These are phyloP conservation scores for Trametopsis cervina DNA, from an alignment of 768 basidiomycete species.

Conservation along the genomic window DNA sequence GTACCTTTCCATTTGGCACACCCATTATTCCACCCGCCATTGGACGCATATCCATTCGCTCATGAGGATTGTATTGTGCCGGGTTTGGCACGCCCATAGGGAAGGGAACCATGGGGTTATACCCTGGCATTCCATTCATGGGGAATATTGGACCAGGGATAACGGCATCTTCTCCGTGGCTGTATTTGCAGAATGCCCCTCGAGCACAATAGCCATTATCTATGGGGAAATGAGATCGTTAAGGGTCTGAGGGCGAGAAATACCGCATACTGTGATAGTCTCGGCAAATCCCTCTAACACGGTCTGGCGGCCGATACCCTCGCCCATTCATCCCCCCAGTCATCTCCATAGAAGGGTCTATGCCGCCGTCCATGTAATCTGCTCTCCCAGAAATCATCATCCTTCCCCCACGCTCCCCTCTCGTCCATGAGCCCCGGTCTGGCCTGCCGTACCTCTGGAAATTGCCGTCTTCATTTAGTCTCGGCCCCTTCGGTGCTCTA, in stretches of 20 bases:
- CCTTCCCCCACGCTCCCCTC: slow-evolving; percentile 27
- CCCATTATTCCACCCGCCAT: slow-evolving; percentile 24
- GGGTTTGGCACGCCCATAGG: slow-evolving; percentile 32
- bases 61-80: slow-evolving; percentile 69
- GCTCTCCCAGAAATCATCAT: slow-evolving; percentile 24
- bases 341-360: slow-evolving; percentile 26
- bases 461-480: slow-evolving; percentile 56
- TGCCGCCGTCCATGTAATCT: slow-evolving; percentile 21
- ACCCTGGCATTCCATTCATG: slow-evolving; percentile 41
- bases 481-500: slow-evolving; percentile 64
- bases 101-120: slow-evolving; percentile 64
- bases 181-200: slow-evolving; percentile 85
- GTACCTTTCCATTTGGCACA: slow-evolving; percentile 24
- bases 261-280: slow-evolving; percentile 83
- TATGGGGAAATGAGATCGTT: slow-evolving; percentile 25
- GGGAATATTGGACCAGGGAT: slow-evolving; percentile 58
- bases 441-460: slow-evolving; percentile 50
- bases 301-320: slow-evolving; percentile 66
- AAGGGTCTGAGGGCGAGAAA: slow-evolving; percentile 7
- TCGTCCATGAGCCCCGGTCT: slow-evolving; percentile 35
- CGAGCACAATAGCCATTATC: slow-evolving; percentile 90
- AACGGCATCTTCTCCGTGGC: slow-evolving; percentile 86
- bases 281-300: slow-evolving; percentile 73
- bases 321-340: slow-evolving; percentile 32
- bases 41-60: slow-evolving; percentile 77